phyloP scores from a whole-genome alignment of 2,329 filamentous ascomycete genomes.

The Fusarium albidum region DNA sequence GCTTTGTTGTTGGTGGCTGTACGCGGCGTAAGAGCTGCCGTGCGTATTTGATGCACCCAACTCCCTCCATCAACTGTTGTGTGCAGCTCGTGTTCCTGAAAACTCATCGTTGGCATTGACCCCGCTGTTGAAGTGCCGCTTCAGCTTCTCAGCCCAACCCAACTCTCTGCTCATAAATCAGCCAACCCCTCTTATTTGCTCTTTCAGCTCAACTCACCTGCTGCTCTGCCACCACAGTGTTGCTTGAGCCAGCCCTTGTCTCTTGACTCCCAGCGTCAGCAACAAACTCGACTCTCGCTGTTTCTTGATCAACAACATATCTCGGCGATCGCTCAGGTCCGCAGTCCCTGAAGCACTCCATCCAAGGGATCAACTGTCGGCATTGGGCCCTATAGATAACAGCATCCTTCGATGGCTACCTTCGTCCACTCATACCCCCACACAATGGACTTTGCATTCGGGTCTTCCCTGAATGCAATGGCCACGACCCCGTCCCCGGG shows the following conservation, averaged over 20 bases:
- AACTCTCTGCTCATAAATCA: conserved; percentile 23
- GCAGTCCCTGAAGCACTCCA: background rate
- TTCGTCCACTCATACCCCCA: conserved; percentile 32
- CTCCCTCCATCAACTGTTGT: conserved; percentile 11
- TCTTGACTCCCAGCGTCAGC: background rate
- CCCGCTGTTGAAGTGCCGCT: conserved; percentile 7
- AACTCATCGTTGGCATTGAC: conserved; percentile 3
- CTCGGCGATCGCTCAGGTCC: background rate
- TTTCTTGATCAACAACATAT: background rate
- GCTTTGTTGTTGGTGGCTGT: conserved; percentile 20
- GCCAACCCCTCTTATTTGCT: conserved; percentile 1
- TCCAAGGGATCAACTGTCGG: conserved; percentile 5
- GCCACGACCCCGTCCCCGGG: conserved; percentile 26
- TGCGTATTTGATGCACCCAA: conserved; percentile 22
- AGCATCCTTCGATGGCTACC: conserved; percentile 21
- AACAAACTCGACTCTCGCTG: background rate
- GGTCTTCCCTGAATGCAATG: conserved; percentile 20
- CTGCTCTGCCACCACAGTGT: background rate
- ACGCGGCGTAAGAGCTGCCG: conserved; percentile 19
- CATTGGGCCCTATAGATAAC: conserved; percentile 3
- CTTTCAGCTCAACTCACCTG: background rate
- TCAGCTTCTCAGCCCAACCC: background rate
- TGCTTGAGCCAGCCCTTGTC: background rate
- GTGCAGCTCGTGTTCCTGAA: conserved; percentile 5
- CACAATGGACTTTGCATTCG: conserved; percentile 28